phyloP scores from a whole-genome alignment of 345 rosid species.

The Corymbia maculata region DNA sequence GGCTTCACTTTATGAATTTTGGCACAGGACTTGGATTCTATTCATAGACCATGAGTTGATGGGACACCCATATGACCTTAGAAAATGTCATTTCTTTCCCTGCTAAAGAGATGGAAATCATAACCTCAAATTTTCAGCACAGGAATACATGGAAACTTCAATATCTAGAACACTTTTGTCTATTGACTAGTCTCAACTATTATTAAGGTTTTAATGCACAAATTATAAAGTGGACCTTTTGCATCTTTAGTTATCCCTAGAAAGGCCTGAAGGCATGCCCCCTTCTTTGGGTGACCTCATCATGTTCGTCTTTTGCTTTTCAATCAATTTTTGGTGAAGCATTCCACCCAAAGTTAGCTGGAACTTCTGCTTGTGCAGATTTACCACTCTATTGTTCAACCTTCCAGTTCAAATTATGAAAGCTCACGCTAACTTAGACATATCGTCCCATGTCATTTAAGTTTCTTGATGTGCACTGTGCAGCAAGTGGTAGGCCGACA shows the following conservation, averaged over 20 bases:
- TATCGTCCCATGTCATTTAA: background rate
- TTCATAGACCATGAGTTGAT: background rate
- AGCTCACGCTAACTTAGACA: background rate
- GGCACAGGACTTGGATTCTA: background rate
- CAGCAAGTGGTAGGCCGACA: conserved; percentile 72
- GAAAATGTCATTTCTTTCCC: background rate
- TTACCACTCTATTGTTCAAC: background rate
- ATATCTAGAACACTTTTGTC: background rate
- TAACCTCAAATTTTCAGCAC: background rate
- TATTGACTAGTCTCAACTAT: background rate
- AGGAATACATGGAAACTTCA: background rate
- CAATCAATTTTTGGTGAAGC: background rate
- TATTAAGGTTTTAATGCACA: background rate
- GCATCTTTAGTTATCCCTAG: background rate
- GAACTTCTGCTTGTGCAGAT: background rate
- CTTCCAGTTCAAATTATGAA: background rate
- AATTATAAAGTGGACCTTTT: background rate
- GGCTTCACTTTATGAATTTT: background rate
- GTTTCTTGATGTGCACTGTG: conserved; percentile 12
- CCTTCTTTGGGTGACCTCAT: background rate
- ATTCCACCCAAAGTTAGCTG: background rate
- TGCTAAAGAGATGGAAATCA: background rate
- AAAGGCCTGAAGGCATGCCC: background rate
- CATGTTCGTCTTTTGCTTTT: background rate
- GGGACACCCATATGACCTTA: background rate